Percentiles rank a stretch among this genome's conserved stretches.
phyloP scores from a whole-genome alignment of 2,329 filamentous ascomycete species.

The Xylariomycetidae sp. region DNA sequence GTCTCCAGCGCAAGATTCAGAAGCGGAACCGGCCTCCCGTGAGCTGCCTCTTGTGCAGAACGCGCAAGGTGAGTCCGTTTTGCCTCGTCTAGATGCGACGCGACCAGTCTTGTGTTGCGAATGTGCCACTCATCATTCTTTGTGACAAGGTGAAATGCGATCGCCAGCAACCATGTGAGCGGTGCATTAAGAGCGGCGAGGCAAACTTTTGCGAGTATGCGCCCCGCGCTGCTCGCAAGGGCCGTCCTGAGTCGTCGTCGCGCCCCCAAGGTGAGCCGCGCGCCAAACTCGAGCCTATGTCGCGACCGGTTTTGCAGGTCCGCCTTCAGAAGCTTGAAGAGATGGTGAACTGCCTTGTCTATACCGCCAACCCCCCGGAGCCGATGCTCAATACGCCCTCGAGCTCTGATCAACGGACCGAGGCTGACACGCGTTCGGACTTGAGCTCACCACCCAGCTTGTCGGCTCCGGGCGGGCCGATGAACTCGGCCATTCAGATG shows the following conservation, averaged over 20 bases:
- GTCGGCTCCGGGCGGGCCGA: conserved; percentile 11
- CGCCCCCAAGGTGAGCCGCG: conserved; percentile 23
- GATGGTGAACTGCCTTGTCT: conserved; percentile 29
- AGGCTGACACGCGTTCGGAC: conserved; percentile 24
- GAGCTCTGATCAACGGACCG: conserved; percentile 23
- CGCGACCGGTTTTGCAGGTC: conserved; percentile 28
- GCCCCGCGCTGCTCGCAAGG: conserved; percentile 27
- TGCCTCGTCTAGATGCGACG: too few relatives aligned
- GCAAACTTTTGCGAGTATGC: conserved; percentile 33
- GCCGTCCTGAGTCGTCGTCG: conserved; percentile 24
- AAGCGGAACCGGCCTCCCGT: conserved; percentile 33
- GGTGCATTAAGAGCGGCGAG: conserved; percentile 34
- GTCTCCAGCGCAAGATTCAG: conserved; percentile 31
- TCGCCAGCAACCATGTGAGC: conserved; percentile 33
- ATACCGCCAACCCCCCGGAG: conserved; percentile 13
- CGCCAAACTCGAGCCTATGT: conserved; percentile 21
- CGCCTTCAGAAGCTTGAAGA: conserved; percentile 33
- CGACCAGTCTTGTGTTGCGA: background rate
- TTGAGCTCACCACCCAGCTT: conserved; percentile 24
- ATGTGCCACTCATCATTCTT: conserved; percentile 5
- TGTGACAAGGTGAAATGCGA: conserved; percentile 32
- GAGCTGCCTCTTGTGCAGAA: conserved; percentile 30
- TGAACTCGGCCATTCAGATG: conserved; percentile 13
- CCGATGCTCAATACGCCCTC: conserved; percentile 21
- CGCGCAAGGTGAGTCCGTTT: conserved; percentile 30